Evolutionary conservation across 306 rosid species (phyloP), one percentile per base, ranked within the genome.

Genomic region (Crotalaria pallida): DNA sequence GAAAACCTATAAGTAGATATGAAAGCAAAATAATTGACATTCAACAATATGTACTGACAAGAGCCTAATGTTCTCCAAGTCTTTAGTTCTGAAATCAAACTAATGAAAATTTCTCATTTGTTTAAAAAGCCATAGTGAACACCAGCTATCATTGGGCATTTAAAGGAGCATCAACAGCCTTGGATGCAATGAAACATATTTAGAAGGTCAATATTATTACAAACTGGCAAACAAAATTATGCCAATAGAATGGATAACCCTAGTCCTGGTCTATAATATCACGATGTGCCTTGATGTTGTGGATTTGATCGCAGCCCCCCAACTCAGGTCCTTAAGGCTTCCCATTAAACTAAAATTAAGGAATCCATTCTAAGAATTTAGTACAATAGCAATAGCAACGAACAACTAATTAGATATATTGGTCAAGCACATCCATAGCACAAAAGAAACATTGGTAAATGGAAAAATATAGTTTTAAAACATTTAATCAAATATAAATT

Each of bases 131-230:
- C n/a, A n/a, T n/a, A n/a, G n/a, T n/a, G n/a, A n/a, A n/a, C n/a
- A n/a, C n/a, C n/a, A n/a, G n/a, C n/a, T n/a, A 56, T 24, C 27
- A 12, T 1, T 4, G 5, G 6, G 6, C 71, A 33, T 68, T 49
- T 38, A 68, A 41, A 19, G 33, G 7, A 50, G 26, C 41, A 76
- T 94, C 98, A 78, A 94, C 92, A 8, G 98, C 97, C 80, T 94
- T 94, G 44, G 88, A 72, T 11, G 87, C 87, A 75, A 97, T 94
- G 77, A 64, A 22, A 53, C 43, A 73, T 53, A 65, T 44, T 33
- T 17, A 80, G 72, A 69, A 75, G 40, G 8, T 81, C 19, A 59
- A 49, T n/a, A n/a, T n/a, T 10, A 59, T 49, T 77, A 33, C 52
- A 43, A 61, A 22, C 50, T 38, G 63, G 24, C 49, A 10, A 23